Conservation (phyloP, 192 early-diverging fungal genomes). For the Coemansia guatemalensis region DNA sequence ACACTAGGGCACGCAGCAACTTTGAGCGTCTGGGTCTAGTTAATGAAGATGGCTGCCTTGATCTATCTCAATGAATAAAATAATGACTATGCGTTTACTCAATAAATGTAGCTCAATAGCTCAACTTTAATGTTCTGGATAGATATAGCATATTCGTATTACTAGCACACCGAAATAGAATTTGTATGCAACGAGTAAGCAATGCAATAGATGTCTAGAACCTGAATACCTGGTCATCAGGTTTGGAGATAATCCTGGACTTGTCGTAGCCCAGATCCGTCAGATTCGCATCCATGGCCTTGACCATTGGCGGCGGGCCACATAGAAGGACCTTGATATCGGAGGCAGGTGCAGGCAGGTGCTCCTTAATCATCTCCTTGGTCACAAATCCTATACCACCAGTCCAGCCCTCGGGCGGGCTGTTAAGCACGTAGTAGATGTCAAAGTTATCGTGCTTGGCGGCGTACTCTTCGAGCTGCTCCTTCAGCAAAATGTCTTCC, state of each 20-base stretch:
- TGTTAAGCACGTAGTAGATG: conserved; percentile 83
- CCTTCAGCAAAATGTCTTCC: conserved; percentile 84
- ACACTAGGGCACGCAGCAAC: conserved; percentile 23
- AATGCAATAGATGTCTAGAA: conserved; percentile 58
- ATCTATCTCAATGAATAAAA: conserved; percentile 17
- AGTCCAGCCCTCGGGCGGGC: conserved; percentile 74
- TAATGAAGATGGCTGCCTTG: conserved; percentile 18
- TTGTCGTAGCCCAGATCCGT: conserved; percentile 79
- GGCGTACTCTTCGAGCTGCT: conserved; percentile 78
- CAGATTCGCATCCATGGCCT: conserved; percentile 71
- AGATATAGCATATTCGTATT: too few relatives aligned
- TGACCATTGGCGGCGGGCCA: conserved; percentile 89
- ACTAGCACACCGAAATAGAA: neutral
- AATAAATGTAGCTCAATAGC: too few relatives aligned
- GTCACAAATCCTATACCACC: conserved; percentile 86
- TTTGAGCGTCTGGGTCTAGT: conserved; percentile 29
- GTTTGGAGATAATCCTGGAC: conserved; percentile 74
- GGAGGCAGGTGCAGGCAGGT: conserved; percentile 68
- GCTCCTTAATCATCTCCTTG: conserved; percentile 74
- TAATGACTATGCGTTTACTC: neutral
- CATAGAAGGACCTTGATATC: conserved; percentile 89
- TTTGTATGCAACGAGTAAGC: too few relatives aligned
- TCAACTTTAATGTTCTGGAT: too few relatives aligned
- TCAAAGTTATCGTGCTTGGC: conserved; percentile 73
- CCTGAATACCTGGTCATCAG: conserved; percentile 85